Base-by-base conservation (phyloP, 1,139 yeast genomes). In the Candida dubliniensis region DNA sequence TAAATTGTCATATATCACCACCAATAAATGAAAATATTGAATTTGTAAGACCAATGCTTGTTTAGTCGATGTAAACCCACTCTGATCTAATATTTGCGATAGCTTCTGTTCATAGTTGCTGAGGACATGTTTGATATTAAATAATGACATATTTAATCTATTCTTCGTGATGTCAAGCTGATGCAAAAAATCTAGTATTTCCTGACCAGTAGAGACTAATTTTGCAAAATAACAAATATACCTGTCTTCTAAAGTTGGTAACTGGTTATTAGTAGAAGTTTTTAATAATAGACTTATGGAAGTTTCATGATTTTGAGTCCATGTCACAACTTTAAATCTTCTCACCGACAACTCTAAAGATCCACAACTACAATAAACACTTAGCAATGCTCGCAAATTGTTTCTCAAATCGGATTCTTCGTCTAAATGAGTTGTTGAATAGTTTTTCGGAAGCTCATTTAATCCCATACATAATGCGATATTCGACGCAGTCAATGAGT, bases 351-450 rank as follows among this genome's bases (percentile, higher is more conserved):
- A 58, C 8, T 77, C 80, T 23, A 77, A 58, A 2, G 78, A 70
- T 2, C 79, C 79, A 56, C 80, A 74, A 47, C 76, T 71, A 34
- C 76, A 64, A 55, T 76, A 77, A 9, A 76, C 76, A 45, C 75
- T 71, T 49, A 77, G 55, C 47, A 71, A 69, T 0, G 76, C 62
- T 35, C 82, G 54, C 13, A 77, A 50, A 43, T 66, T 63, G 47
- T 70, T 69, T 31, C 77, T 57, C 45, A 70, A 72, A 37, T 61
- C 63, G 1, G 72, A 60, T 31, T 54, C 57, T 47, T 63, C 69
- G 2, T 54, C 42, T 12, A 53, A 46, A 51, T 32, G 52, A 41
- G 53, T 49, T 11, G 52, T 57, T 29, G 43, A 53, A 60, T 50
- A 31, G 25, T 41, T 59, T 51, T 43, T 65, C 51, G 54, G 61